Evolutionary conservation across 1,284 basidiomycete species (phyloP).

Genomic region (Boletellus sp.): DNA sequence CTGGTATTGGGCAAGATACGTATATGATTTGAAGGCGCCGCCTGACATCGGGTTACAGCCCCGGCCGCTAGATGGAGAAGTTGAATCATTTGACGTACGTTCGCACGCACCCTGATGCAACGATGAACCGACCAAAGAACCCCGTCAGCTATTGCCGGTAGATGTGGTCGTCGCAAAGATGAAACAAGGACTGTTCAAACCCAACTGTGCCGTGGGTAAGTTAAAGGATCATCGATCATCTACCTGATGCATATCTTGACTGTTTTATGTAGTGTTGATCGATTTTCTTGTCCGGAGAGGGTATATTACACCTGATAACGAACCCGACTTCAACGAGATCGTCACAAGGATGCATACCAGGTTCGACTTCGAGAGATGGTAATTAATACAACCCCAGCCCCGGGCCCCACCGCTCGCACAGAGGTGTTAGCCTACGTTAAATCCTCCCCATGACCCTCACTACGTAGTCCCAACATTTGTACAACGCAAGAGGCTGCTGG

Average conservation of each 20-base stretch:
- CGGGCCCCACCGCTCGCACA: too few species aligned
- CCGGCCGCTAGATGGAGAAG: slow-evolving; percentile 85
- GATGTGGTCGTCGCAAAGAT: slow-evolving; percentile 54
- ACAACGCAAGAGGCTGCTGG: too few species aligned
- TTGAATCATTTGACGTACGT: slow-evolving; percentile 81
- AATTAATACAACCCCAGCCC: neutral
- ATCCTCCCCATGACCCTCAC: too few species aligned
- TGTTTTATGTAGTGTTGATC: slow-evolving; percentile 56
- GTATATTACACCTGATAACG: slow-evolving; percentile 73
- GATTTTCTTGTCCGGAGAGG: slow-evolving; percentile 83
- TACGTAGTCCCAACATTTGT: too few species aligned
- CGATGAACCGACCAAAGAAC: neutral
- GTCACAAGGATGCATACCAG: slow-evolving; percentile 67
- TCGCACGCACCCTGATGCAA: neutral
- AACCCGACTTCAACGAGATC: slow-evolving; percentile 72
- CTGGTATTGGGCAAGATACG: slow-evolving; percentile 48
- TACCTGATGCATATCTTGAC: neutral
- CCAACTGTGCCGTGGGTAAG: slow-evolving; percentile 77
- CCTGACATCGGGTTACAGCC: slow-evolving; percentile 57
- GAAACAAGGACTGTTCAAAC: slow-evolving; percentile 73
- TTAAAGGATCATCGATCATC: neutral
- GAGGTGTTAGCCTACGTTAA: too few species aligned
- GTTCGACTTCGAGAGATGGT: slow-evolving; percentile 65
- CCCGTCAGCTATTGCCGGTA: slow-evolving; percentile 54
- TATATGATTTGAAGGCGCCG: slow-evolving; percentile 78